Evolutionary conservation across 2,329 filamentous ascomycete species (phyloP), one percentile per base, ranked within the genome.

Genomic region (Penicillium freii): DNA sequence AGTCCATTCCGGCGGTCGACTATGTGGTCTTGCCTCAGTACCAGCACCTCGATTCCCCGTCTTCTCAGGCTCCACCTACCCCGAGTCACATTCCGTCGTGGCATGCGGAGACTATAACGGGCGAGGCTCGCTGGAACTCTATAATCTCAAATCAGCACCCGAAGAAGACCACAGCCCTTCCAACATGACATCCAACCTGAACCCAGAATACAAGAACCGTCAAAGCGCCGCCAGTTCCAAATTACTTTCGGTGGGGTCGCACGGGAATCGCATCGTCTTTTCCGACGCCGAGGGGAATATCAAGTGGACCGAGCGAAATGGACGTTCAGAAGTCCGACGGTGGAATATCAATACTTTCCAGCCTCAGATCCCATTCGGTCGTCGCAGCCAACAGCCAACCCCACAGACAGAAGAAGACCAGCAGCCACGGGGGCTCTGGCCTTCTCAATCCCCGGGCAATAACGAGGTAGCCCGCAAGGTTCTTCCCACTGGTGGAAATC

Each of bases 251-350:
- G 89, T 94, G 0, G 85, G 87, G 5, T 86, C 87, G 17, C 93
- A 97, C 63, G 93, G 93, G 5, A 89, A 88, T 8, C 83, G 89
- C 5, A 82, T 97, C 33, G 91, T 91, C 19, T 90, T 90, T 63
- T 90, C 90, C 2, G 93, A 97, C 68, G 89, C 89, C 0, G 86
- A 91, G 25, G 93, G 93, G 0, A 86, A 88, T 50, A 74, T 97
- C 61, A 93, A 91, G 71, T 97, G 93, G 92, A 85, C 95, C 44
- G 93, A 97, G 74, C 82, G 92, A 36, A 91, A 97, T 68, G 92
- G 90, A 0, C 77, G 75, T 38, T 78, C 79, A 9, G 75, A 80
- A 27, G 79, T 86, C 5, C 77, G 84, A 15, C 76, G 77, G 0
- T 82, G 82, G 71, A 86, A 85, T 62, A 81, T 87, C 68, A 86